Percentiles rank a stretch among this genome's conserved stretches.
phyloP scores from a whole-genome alignment of 352 stramenopile genomes.

The Phytophthora cryptogea region DNA sequence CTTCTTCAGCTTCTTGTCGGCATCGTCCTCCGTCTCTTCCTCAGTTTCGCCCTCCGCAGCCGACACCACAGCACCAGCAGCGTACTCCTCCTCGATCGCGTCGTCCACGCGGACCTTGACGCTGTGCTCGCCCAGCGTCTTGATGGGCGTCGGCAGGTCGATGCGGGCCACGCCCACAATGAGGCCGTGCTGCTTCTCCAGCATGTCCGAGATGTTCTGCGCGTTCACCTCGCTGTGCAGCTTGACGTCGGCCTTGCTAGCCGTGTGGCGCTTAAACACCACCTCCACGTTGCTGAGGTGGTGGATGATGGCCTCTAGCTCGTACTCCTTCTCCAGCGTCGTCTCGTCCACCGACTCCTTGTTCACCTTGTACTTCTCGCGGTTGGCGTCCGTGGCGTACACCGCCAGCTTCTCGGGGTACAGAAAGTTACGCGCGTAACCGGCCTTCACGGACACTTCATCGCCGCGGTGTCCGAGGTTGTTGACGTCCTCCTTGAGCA shows the following conservation, averaged over 20 bases:
- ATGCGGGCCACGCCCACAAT: constrained; percentile 83
- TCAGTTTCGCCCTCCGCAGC: constrained; percentile 27
- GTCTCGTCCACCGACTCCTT: constrained; percentile 55
- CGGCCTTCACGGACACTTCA: constrained; percentile 92
- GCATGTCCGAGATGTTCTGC: constrained; percentile 85
- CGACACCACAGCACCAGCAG: constrained; percentile 33
- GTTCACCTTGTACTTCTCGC: constrained; percentile 82
- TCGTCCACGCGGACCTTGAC: constrained; percentile 87
- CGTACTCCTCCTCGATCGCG: constrained; percentile 72
- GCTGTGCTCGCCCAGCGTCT: constrained; percentile 78
- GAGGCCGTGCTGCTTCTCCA: constrained; percentile 84
- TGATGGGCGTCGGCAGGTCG: constrained; percentile 72
- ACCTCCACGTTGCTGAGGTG: constrained; percentile 64
- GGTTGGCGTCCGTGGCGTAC: constrained; percentile 93
- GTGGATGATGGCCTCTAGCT: constrained; percentile 65
- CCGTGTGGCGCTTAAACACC: constrained; percentile 83
- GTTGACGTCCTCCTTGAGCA: constrained; percentile 84
- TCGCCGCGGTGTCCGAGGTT: constrained; percentile 91
- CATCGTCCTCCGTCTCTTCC: constrained; percentile 15
- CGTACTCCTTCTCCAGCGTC: constrained; percentile 61
- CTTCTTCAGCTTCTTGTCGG: constrained; percentile 38
- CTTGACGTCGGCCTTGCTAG: constrained; percentile 57
- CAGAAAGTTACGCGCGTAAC: constrained; percentile 94
- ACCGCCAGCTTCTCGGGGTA: constrained; percentile 94
- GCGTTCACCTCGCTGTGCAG: constrained; percentile 76